Conservation (phyloP, 2,329 filamentous ascomycete genomes). For the Cercospora sp. region DNA sequence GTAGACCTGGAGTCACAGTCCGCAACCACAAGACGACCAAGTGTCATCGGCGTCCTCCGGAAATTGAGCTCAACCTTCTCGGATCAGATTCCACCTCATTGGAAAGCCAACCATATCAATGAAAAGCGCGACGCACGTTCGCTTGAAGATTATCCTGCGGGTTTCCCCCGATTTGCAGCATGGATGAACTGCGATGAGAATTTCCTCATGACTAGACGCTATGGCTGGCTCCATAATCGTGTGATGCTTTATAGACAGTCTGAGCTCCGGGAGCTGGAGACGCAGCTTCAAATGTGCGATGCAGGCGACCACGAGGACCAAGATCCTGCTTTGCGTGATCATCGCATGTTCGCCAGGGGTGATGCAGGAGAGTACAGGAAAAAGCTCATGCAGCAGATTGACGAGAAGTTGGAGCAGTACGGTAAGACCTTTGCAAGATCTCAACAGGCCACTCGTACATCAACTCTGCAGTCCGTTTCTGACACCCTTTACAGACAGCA, state of each 20-base stretch:
- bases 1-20: not conserved
- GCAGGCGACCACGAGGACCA: slow-evolving; percentile 18
- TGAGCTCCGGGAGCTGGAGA: slow-evolving; percentile 41
- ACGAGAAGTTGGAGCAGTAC: slow-evolving; percentile 25
- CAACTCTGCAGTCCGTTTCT: not conserved
- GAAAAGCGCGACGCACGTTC: slow-evolving; percentile 7
- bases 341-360: slow-evolving; percentile 20
- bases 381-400: slow-evolving; percentile 29
- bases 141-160: slow-evolving; percentile 43
- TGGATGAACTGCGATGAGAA: slow-evolving; percentile 44
- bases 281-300: slow-evolving; percentile 37
- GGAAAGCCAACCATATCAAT: slow-evolving; percentile 10
- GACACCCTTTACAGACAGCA: slow-evolving; percentile 34
- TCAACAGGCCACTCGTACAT: not conserved
- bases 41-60: not conserved
- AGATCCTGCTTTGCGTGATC: slow-evolving; percentile 11
- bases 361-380: slow-evolving; percentile 20
- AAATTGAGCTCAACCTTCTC: slow-evolving; percentile 1
- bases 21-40: not conserved
- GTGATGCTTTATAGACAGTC: slow-evolving; percentile 43
- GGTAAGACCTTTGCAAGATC: slow-evolving; percentile 13
- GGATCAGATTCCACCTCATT: slow-evolving; percentile 9
- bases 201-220: slow-evolving; percentile 43
- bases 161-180: slow-evolving; percentile 42
- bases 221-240: slow-evolving; percentile 43